Conservation (phyloP, 192 early-diverging fungal species). For the Podila epigama region DNA sequence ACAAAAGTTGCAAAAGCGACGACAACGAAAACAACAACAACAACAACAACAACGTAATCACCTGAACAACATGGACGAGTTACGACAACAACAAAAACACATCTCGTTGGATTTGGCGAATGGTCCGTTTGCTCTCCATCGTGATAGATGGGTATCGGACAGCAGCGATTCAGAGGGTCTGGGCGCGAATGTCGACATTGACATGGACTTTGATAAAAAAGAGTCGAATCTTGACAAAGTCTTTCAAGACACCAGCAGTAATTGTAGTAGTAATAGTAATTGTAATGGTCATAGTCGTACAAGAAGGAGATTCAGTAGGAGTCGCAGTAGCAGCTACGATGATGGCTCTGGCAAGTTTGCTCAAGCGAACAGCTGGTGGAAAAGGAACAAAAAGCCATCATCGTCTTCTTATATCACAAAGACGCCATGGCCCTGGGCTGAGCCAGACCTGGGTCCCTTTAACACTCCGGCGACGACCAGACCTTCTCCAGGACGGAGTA, state of each 20-base stretch:
- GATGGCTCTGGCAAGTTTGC: too few species aligned
- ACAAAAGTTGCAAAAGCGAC: not conserved
- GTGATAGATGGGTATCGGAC: not conserved
- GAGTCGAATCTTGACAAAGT: too few species aligned
- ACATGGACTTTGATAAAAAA: too few species aligned
- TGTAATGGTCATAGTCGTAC: too few species aligned
- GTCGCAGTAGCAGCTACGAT: not conserved
- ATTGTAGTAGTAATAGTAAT: too few species aligned
- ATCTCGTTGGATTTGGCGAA: not conserved
- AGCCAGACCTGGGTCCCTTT: constrained; percentile 29
- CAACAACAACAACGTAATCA: not conserved
- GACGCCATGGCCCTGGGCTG: not conserved
- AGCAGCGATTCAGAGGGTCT: constrained; percentile 8
- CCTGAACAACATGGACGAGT: not conserved
- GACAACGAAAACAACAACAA: not conserved
- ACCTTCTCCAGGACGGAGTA: not conserved
- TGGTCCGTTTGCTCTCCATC: not conserved
- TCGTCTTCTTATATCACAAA: too few species aligned
- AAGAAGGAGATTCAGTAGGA: too few species aligned
- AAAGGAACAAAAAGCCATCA: not conserved
- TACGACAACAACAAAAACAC: not conserved
- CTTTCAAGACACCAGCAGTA: too few species aligned
- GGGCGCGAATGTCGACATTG: constrained; percentile 7
- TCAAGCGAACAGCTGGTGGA: too few species aligned
- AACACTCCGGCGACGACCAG: not conserved